Conservation (phyloP, 2,329 filamentous ascomycete genomes). For the Cadophora malorum region DNA sequence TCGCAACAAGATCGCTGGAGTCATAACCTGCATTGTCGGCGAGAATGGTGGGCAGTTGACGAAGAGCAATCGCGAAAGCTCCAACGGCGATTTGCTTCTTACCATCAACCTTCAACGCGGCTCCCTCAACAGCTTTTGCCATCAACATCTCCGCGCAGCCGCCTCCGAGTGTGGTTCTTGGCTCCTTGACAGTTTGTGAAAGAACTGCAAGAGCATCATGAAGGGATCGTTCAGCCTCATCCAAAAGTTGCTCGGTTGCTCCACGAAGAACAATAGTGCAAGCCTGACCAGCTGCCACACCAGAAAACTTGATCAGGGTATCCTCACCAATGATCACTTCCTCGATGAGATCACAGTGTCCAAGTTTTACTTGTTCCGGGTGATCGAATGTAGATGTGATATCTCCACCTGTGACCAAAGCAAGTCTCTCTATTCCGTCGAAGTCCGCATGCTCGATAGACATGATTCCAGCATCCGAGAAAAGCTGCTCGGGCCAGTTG, state of each 20-base stretch:
- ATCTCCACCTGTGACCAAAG: constrained; percentile 94
- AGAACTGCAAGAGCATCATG: constrained; percentile 96
- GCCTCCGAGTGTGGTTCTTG: constrained; percentile 90
- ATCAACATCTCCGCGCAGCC: constrained; percentile 99
- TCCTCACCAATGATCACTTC: constrained; percentile 99
- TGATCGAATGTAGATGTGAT: constrained; percentile 98
- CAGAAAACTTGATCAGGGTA: constrained; percentile 95
- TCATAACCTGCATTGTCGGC: constrained; percentile 98
- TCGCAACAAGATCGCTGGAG: constrained; percentile 89
- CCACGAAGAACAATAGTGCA: constrained; percentile 97
- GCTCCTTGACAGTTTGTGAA: constrained; percentile 95
- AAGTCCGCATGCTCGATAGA: constrained; percentile 99
- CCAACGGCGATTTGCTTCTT: constrained; percentile 96
- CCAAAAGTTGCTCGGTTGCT: constrained; percentile 94
- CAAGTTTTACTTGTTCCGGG: constrained; percentile 95
- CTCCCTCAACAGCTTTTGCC: constrained; percentile 95
- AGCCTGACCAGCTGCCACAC: constrained; percentile 89
- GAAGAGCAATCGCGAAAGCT: constrained; percentile 84
- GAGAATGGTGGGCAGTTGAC: constrained; percentile 94
- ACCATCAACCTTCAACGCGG: constrained; percentile 90
- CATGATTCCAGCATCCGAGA: constrained; percentile 96
- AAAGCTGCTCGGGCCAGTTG: constrained; percentile 99
- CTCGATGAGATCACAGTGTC: constrained; percentile 93
- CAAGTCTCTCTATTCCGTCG: constrained; percentile 93
- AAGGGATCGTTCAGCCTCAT: constrained; percentile 94